Conservation (phyloP, 1,284 basidiomycete species). For the Athelia psychrophila region DNA sequence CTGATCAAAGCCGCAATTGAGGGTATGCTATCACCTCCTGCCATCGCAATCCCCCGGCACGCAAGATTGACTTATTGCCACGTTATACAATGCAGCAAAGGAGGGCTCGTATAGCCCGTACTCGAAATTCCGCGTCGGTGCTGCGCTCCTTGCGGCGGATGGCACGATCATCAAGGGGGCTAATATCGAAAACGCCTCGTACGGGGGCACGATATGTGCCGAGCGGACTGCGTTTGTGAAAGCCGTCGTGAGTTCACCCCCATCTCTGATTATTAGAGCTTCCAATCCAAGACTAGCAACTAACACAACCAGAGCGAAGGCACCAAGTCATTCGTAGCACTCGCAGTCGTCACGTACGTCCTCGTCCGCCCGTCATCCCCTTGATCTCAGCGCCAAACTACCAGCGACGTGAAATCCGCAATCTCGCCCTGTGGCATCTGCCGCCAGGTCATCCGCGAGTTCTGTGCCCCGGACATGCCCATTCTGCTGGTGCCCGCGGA, state of each 20-base stretch:
- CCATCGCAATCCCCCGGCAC: not conserved
- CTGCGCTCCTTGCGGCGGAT: conserved; percentile 68
- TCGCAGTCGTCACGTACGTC: conserved; percentile 75
- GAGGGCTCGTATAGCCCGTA: conserved; percentile 67
- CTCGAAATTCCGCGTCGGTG: conserved; percentile 89
- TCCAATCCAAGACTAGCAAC: conserved; percentile 4
- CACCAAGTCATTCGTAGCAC: conserved; percentile 57
- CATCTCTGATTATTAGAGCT: no score
- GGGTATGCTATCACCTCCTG: not conserved
- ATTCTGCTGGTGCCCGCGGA: conserved; percentile 75
- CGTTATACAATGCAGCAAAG: no score
- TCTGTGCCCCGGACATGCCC: conserved; percentile 75
- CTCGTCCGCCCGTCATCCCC: conserved; percentile 3
- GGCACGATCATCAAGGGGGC: conserved; percentile 78
- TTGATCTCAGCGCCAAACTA: conserved; percentile 1
- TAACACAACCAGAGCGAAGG: conserved; percentile 66
- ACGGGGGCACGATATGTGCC: conserved; percentile 84
- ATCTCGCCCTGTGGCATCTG: conserved; percentile 90
- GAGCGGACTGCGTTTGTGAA: conserved; percentile 88
- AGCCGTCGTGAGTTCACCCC: conserved; percentile 67
- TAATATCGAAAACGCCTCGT: conserved; percentile 91
- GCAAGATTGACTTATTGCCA: not conserved
- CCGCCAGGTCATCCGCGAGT: conserved; percentile 89
- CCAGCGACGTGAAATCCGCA: conserved; percentile 60
- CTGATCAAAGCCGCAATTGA: not conserved